Conservation (phyloP, 2,329 filamentous ascomycete genomes). For the Alternaria tenuissima region DNA sequence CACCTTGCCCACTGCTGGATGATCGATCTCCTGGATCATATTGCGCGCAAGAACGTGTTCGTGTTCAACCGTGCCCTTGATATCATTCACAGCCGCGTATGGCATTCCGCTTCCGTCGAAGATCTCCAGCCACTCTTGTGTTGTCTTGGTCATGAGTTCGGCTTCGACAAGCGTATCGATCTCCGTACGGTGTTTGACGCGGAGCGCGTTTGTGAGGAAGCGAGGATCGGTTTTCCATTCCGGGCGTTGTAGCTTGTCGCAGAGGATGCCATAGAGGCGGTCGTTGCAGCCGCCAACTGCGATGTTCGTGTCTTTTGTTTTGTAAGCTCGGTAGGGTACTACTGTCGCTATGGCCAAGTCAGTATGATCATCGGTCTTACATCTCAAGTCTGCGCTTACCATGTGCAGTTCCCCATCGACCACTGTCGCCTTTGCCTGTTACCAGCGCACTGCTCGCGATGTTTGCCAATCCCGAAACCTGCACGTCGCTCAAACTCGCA, state of each 20-base stretch:
- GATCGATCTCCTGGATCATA: slow-evolving; percentile 89
- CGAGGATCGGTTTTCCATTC: slow-evolving; percentile 66
- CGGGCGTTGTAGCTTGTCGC: slow-evolving; percentile 63
- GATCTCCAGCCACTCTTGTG: slow-evolving; percentile 83
- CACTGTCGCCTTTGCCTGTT: slow-evolving; percentile 84
- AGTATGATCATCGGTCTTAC: not conserved
- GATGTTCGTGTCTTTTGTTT: slow-evolving; percentile 68
- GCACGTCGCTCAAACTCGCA: slow-evolving; percentile 88
- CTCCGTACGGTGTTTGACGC: slow-evolving; percentile 73
- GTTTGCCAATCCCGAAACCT: slow-evolving; percentile 90
- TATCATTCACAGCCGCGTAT: slow-evolving; percentile 91
- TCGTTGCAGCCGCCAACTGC: slow-evolving; percentile 71
- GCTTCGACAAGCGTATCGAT: slow-evolving; percentile 81
- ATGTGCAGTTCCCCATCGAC: slow-evolving; percentile 95
- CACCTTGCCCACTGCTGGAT: slow-evolving; percentile 80
- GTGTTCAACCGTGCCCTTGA: slow-evolving; percentile 83
- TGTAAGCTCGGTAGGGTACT: slow-evolving; percentile 88
- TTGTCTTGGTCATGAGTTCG: slow-evolving; percentile 77
- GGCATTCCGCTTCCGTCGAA: slow-evolving; percentile 93
- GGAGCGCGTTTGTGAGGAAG: slow-evolving; percentile 66
- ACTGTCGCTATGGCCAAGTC: slow-evolving; percentile 71
- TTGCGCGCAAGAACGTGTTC: slow-evolving; percentile 78
- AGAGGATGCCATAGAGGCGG: slow-evolving; percentile 66
- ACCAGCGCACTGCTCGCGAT: slow-evolving; percentile 91
- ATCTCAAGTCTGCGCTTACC: slow-evolving; percentile 61